These are phyloP conservation scores for Pouteria campechiana DNA, from an alignment of 179 eudicot species.

Conservation along the genomic window DNA sequence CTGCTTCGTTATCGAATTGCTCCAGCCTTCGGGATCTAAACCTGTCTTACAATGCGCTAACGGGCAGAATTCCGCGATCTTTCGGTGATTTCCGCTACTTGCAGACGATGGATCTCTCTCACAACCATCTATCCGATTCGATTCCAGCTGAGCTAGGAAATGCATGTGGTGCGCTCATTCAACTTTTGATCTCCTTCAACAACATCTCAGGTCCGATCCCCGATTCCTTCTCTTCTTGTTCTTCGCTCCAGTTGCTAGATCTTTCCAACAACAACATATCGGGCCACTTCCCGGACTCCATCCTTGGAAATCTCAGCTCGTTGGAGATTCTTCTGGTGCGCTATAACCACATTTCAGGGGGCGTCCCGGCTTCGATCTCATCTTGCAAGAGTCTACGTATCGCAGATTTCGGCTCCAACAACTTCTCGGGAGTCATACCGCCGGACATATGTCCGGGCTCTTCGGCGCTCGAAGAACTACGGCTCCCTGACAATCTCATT, in stretches of 20 bases:
- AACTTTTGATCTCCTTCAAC: constrained; percentile 51
- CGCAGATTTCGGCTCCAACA: constrained; percentile 81
- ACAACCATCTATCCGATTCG: constrained; percentile 49
- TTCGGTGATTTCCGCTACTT: constrained; percentile 35
- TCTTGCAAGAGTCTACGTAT: constrained; percentile 48
- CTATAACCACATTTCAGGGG: constrained; percentile 56
- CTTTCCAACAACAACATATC: constrained; percentile 66
- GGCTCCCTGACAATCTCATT: constrained; percentile 69
- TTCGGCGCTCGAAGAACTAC: constrained; percentile 56
- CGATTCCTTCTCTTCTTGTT: constrained; percentile 45
- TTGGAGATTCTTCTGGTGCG: constrained; percentile 49
- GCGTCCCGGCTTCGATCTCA: constrained; percentile 52
- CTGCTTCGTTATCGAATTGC: constrained; percentile 46
- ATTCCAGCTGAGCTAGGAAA: constrained; percentile 59
- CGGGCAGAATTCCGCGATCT: constrained; percentile 45
- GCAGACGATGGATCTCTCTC: constrained; percentile 66
- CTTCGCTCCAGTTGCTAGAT: constrained; percentile 61
- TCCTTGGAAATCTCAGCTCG: constrained; percentile 43
- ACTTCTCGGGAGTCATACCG: constrained; percentile 60
- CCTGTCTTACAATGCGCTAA: constrained; percentile 42
- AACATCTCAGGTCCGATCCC: constrained; percentile 67
- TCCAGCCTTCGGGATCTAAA: constrained; percentile 36
- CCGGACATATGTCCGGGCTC: constrained; percentile 57
- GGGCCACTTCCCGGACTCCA: constrained; percentile 46
- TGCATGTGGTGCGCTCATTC: constrained; percentile 53